Evolutionary conservation across 2,329 filamentous ascomycete species (phyloP).

Genomic region (Penicillium expansum): DNA sequence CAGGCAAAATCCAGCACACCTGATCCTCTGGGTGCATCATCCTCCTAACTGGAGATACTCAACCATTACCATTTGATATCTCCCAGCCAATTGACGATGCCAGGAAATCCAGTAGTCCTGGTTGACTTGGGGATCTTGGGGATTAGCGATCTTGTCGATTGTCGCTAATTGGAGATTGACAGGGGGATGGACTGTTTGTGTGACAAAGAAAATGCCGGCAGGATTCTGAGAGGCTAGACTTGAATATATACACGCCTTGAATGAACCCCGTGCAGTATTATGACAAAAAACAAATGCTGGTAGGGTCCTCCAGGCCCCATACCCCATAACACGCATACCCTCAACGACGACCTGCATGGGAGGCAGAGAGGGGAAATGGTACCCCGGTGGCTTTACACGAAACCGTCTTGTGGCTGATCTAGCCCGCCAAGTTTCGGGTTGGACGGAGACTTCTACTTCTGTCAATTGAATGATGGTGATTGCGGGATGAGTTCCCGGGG

Average conservation of each 20-base stretch:
- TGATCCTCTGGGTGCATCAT: constrained; percentile 6
- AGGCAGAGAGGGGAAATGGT: constrained; percentile 11
- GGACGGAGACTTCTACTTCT: constrained; percentile 14
- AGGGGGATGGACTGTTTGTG: not conserved
- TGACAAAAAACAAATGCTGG: not conserved
- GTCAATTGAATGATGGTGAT: constrained; percentile 11
- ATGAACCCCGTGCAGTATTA: constrained; percentile 2
- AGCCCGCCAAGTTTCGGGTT: constrained; percentile 24
- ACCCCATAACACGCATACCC: not conserved
- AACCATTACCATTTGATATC: not conserved
- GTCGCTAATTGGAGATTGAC: not conserved
- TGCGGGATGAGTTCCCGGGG: constrained; percentile 15
- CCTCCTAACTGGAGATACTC: not conserved
- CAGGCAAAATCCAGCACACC: not conserved
- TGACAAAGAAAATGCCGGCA: constrained; percentile 5
- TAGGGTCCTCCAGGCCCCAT: not conserved
- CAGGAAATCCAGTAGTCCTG: not conserved
- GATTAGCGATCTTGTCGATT: not conserved
- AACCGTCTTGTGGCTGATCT: constrained; percentile 23
- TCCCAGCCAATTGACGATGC: not conserved
- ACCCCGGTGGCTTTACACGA: constrained; percentile 19
- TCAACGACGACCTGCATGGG: not conserved
- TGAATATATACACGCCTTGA: constrained; percentile 3
- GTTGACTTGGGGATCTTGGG: not conserved
- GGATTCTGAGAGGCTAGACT: constrained; percentile 2